Evolutionary conservation across 805 yeast genomes (phyloP).

Genomic region (Saccharomycopsis fermentans): DNA sequence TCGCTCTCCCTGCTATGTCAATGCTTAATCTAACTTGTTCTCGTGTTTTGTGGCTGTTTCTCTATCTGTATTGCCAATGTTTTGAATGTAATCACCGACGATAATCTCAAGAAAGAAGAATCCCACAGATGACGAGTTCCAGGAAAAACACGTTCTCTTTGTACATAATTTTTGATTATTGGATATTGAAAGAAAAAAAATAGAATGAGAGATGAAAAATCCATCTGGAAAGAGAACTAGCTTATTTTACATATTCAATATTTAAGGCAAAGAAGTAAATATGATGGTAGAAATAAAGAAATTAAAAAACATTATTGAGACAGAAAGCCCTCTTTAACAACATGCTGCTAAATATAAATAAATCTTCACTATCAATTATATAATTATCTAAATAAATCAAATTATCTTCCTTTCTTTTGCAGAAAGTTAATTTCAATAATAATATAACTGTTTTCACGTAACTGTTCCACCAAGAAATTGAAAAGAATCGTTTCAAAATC

Average conservation of each 20-base stretch:
- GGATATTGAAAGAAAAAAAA: background rate
- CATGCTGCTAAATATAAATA: background rate
- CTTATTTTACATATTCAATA: background rate
- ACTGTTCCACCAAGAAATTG: too few relatives aligned
- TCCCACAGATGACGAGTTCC: too few relatives aligned
- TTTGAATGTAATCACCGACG: too few relatives aligned
- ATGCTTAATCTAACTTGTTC: background rate
- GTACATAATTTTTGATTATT: background rate
- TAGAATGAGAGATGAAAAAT: background rate
- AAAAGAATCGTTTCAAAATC: too few relatives aligned
- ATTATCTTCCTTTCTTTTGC: background rate
- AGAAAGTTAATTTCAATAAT: background rate
- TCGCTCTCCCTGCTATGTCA: background rate
- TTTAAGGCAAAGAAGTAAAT: background rate
- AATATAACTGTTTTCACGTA: too few relatives aligned
- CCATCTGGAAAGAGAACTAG: background rate
- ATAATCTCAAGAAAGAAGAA: too few relatives aligned
- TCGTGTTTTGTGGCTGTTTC: background rate
- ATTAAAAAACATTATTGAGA: too few relatives aligned
- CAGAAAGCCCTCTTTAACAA: background rate
- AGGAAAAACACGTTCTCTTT: background rate
- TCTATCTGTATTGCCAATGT: background rate
- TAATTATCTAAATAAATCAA: conserved; percentile 1
- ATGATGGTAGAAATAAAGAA: background rate
- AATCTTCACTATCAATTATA: background rate